These are phyloP conservation scores for Massariosphaeria phaeospora DNA, from an alignment of 495 filamentous ascomycete species.

Conservation along the genomic window DNA sequence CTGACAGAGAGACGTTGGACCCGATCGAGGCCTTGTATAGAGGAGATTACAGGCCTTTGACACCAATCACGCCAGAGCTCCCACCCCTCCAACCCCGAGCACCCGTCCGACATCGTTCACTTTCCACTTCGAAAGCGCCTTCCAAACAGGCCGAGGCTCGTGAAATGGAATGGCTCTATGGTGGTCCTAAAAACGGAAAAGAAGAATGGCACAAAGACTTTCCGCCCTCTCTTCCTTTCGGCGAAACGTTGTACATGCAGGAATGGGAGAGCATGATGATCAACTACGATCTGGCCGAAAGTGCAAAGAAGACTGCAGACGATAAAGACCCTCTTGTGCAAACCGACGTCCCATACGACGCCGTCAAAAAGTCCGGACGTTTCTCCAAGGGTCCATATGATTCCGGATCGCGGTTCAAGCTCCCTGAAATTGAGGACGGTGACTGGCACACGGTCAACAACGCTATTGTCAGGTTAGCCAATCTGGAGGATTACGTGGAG, in stretches of 20 bases:
- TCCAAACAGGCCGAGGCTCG: not conserved
- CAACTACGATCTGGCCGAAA: slow-evolving; percentile 14
- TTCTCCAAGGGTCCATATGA: not conserved
- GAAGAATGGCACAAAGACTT: slow-evolving; percentile 26
- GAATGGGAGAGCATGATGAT: slow-evolving; percentile 22
- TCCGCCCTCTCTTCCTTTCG: slow-evolving; percentile 24
- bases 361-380: not conserved
- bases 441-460: not conserved
- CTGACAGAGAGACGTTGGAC: not conserved
- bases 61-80: not conserved
- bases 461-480: not conserved
- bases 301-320: not conserved
- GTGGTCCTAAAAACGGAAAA: slow-evolving; percentile 22
- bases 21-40: not conserved
- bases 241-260: slow-evolving; percentile 23
- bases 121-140: not conserved
- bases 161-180: slow-evolving; percentile 16
- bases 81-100: not conserved
- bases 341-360: slow-evolving; percentile 14
- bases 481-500: not conserved
- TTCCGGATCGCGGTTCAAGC: slow-evolving; percentile 19
- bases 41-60: not conserved
- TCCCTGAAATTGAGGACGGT: not conserved
- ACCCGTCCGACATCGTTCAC: not conserved
- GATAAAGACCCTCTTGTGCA: not conserved